Conservation (phyloP, 176 grass and related monocot genomes). For the Phyllostachys edulis region DNA sequence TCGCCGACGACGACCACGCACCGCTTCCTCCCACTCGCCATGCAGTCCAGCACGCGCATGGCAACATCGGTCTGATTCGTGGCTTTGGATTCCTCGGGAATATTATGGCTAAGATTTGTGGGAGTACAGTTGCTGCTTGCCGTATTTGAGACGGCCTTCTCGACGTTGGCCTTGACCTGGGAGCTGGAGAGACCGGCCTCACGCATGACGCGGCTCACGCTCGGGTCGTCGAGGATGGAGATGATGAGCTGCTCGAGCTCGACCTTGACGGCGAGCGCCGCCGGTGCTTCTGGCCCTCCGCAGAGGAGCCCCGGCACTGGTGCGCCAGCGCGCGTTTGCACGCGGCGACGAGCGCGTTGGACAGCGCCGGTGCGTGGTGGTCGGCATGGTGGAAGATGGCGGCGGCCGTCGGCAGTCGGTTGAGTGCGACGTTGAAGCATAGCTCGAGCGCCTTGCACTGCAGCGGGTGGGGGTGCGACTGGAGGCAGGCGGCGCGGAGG, state of each 20-base stretch:
- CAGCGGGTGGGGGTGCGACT: constrained; percentile 47
- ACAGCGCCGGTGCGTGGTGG: constrained; percentile 39
- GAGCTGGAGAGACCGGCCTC: constrained; percentile 81
- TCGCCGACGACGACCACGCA: constrained; percentile 57
- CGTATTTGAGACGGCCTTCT: constrained; percentile 24
- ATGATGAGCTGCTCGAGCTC: constrained; percentile 77
- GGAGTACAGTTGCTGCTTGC: not conserved
- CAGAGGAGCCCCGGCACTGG: not conserved
- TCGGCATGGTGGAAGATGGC: constrained; percentile 25
- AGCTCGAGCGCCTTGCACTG: constrained; percentile 69
- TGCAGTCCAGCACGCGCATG: constrained; percentile 55
- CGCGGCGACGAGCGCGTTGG: constrained; percentile 83
- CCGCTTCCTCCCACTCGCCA: constrained; percentile 39
- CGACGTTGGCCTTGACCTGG: constrained; percentile 65
- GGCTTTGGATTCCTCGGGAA: not conserved
- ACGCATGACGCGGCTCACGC: constrained; percentile 68
- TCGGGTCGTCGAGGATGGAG: constrained; percentile 87
- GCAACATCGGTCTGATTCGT: not conserved
- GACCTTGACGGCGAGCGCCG: constrained; percentile 50
- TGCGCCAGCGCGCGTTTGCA: constrained; percentile 54
- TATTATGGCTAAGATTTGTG: not conserved
- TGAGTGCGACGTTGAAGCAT: constrained; percentile 70
- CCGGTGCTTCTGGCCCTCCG: not conserved
- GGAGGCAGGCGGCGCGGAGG: constrained; percentile 67
- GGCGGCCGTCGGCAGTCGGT: constrained; percentile 56